These are phyloP conservation scores for Lipomyces spencermartinsiae DNA, from an alignment of 805 yeast species.

Conservation along the genomic window DNA sequence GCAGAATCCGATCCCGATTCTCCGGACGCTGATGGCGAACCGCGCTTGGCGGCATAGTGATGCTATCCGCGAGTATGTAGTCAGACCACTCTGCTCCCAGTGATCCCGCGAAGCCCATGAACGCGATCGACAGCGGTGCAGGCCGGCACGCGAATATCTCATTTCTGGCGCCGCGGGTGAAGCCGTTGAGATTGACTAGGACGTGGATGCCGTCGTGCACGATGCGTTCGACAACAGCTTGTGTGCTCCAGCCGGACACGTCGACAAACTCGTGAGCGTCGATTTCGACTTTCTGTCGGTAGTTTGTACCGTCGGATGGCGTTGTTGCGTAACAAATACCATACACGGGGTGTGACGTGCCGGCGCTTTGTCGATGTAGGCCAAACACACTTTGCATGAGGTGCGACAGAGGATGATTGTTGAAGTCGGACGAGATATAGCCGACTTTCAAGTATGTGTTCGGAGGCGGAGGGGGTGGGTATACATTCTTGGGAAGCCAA, in stretches of 20 bases:
- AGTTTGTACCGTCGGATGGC: constrained; percentile 42
- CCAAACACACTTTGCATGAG: constrained; percentile 48
- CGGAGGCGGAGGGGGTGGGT: constrained; percentile 45
- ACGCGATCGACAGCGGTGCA: constrained; percentile 44
- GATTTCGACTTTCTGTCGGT: constrained; percentile 41
- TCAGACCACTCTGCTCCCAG: constrained; percentile 46
- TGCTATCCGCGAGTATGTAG: constrained; percentile 43
- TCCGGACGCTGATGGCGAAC: constrained; percentile 15
- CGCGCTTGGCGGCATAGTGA: constrained; percentile 34
- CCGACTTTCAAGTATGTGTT: constrained; percentile 41
- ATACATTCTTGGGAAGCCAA: constrained; percentile 44
- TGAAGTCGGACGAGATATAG: constrained; percentile 46
- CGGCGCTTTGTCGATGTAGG: constrained; percentile 39
- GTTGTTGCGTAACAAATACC: constrained; percentile 45
- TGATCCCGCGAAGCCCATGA: constrained; percentile 48
- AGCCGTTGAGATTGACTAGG: constrained; percentile 46
- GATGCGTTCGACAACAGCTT: constrained; percentile 41
- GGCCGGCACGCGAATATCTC: constrained; percentile 47
- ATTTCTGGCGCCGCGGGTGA: constrained; percentile 47
- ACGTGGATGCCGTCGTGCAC: constrained; percentile 45
- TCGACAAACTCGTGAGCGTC: constrained; percentile 42
- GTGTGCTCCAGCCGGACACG: constrained; percentile 40
- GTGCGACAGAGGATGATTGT: constrained; percentile 47
- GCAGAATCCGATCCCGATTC: constrained; percentile 16
- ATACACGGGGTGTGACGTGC: constrained; percentile 31